A percentile compares a stretch with the other conserved stretches of the same genome.
Evolutionary conservation across 108 stramenopile species (phyloP).

Genomic region (Conticribra guillardii): DNA sequence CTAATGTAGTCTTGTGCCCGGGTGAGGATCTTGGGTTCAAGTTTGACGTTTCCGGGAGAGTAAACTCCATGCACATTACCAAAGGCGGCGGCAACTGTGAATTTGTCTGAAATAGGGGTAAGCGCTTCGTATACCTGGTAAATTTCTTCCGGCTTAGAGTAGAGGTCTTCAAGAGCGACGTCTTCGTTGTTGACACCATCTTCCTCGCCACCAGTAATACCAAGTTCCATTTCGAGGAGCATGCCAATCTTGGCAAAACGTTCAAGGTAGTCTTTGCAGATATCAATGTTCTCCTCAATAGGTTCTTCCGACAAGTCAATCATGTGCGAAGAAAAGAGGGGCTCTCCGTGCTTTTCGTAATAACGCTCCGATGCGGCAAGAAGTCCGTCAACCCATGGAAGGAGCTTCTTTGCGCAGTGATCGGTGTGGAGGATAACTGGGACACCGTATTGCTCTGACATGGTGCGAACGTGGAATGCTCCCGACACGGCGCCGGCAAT

Average conservation of each 20-base stretch:
- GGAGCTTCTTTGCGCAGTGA: slow-evolving; percentile 93
- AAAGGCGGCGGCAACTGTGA: slow-evolving; percentile 93
- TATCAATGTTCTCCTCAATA: slow-evolving; percentile 95
- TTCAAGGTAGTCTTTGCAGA: slow-evolving; percentile 94
- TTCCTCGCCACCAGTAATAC: slow-evolving; percentile 97
- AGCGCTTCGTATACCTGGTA: slow-evolving; percentile 89
- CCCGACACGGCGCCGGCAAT: slow-evolving; percentile 91
- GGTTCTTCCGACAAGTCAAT: slow-evolving; percentile 96
- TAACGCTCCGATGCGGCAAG: slow-evolving; percentile 89
- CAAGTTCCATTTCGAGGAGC: slow-evolving; percentile 96
- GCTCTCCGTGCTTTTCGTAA: slow-evolving; percentile 84
- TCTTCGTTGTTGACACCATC: slow-evolving; percentile 96
- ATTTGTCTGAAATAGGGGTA: slow-evolving; percentile 77
- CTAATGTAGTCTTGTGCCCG: slow-evolving; percentile 90
- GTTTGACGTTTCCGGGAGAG: slow-evolving; percentile 95
- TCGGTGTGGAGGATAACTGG: slow-evolving; percentile 96
- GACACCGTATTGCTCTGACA: slow-evolving; percentile 93
- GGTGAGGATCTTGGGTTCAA: slow-evolving; percentile 90
- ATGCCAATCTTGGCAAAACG: slow-evolving; percentile 86
- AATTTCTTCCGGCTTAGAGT: slow-evolving; percentile 97
- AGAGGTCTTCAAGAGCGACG: slow-evolving; percentile 85
- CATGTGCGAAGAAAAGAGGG: slow-evolving; percentile 98
- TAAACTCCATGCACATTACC: slow-evolving; percentile 98
- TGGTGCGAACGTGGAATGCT: slow-evolving; percentile 94
- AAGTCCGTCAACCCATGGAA: slow-evolving; percentile 97